phyloP scores from a whole-genome alignment of 2,329 filamentous ascomycete genomes.

The Nemania sp. region DNA sequence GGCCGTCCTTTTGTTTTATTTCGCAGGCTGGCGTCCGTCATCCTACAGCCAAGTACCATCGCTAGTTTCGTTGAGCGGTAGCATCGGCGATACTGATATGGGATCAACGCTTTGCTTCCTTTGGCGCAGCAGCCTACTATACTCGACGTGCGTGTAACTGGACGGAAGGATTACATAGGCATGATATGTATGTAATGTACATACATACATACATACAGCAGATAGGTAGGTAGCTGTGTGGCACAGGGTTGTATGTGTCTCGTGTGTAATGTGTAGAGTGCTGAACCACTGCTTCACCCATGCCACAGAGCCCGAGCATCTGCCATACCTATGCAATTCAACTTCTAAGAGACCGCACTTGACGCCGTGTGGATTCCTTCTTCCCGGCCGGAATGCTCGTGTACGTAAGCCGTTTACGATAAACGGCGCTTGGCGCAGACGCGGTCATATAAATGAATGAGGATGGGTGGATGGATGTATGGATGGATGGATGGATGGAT shows the following conservation, averaged over 20 bases:
- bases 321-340: neutral
- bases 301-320: conserved; percentile 13
- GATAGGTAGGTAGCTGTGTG: conserved; percentile 14
- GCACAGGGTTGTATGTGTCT: conserved; percentile 22
- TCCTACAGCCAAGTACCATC: conserved; percentile 10
- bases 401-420: neutral
- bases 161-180: conserved; percentile 17
- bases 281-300: conserved; percentile 13
- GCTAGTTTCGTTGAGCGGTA: conserved; percentile 13
- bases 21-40: neutral
- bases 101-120: conserved; percentile 13
- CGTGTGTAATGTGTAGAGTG: conserved; percentile 2
- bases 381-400: neutral
- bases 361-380: neutral
- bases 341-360: neutral
- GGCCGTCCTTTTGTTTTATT: neutral
- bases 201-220: too few species aligned
- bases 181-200: too few species aligned
- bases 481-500: neutral
- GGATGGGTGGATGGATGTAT: neutral
- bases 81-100: conserved; percentile 26
- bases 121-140: conserved; percentile 21
- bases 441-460: conserved; percentile 13
- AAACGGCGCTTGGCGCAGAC: conserved; percentile 10
- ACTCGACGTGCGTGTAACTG: conserved; percentile 12